phyloP scores from a whole-genome alignment of 2,329 filamentous ascomycete species.

The Chaetoscypha palmicola region DNA sequence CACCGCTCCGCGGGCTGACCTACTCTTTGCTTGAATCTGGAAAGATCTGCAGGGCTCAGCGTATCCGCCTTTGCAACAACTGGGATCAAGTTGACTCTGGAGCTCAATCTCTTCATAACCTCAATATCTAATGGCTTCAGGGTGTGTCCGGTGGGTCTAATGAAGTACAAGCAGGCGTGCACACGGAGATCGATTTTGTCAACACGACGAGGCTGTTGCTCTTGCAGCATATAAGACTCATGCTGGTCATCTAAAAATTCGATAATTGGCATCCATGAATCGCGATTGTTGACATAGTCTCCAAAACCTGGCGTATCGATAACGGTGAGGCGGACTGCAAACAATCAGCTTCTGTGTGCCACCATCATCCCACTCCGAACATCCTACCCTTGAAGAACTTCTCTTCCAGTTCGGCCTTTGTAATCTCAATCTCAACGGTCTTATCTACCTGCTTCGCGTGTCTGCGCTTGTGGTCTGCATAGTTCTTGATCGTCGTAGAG shows the following conservation, averaged over 20 bases:
- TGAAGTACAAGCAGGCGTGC: constrained; percentile 98
- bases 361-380: not conserved
- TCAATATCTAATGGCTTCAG: constrained; percentile 98
- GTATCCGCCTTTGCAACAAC: constrained; percentile 99
- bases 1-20: constrained; percentile 30
- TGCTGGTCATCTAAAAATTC: constrained; percentile 99
- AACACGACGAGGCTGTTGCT: constrained; percentile 94
- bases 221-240: constrained; percentile 99
- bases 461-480: constrained; percentile 98
- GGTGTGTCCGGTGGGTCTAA: constrained; percentile 95
- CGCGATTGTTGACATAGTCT: constrained; percentile 99
- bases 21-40: constrained; percentile 93
- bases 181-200: constrained; percentile 99
- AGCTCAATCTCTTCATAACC: constrained; percentile 99
- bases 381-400: constrained; percentile 98
- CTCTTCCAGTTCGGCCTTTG: constrained; percentile 98
- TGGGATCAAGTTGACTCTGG: constrained; percentile 95
- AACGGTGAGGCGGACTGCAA: constrained; percentile 86
- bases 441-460: constrained; percentile 99
- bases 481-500: constrained; percentile 99
- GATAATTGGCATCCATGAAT: constrained; percentile 99
- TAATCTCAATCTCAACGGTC: constrained; percentile 99
- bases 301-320: constrained; percentile 99
- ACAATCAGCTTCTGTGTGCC: constrained; percentile 15
- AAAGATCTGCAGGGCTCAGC: constrained; percentile 82